Percentiles rank a stretch among this genome's conserved stretches.
Evolutionary conservation across 2,329 filamentous ascomycete species (phyloP).

Genomic region (Botryosphaeria agaves): DNA sequence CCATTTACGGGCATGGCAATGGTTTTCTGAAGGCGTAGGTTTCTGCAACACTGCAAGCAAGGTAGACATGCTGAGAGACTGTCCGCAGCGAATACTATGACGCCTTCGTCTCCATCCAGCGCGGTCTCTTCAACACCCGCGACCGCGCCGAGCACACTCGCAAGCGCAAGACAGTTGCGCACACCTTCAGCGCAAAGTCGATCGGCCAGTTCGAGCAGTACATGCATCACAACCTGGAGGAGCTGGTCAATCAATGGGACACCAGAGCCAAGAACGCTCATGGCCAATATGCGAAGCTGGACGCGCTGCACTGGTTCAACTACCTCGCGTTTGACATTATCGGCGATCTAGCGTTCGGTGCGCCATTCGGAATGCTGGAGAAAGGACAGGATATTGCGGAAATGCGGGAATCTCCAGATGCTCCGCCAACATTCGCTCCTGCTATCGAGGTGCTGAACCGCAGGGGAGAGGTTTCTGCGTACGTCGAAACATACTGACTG

Average conservation of each 20-base stretch:
- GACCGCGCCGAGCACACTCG: constrained; percentile 67
- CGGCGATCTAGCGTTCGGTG: constrained; percentile 51
- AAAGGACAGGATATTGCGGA: constrained; percentile 63
- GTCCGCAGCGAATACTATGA: constrained; percentile 63
- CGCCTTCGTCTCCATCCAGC: constrained; percentile 72
- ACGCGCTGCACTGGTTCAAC: constrained; percentile 70
- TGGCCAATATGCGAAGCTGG: constrained; percentile 43
- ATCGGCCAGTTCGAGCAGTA: constrained; percentile 78
- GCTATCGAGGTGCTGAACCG: constrained; percentile 83
- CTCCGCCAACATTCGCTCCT: constrained; percentile 48
- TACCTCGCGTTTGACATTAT: constrained; percentile 44
- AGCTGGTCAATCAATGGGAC: constrained; percentile 60
- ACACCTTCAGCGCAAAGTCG: constrained; percentile 72
- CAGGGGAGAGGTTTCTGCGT: constrained; percentile 66
- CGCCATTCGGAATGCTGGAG: constrained; percentile 68
- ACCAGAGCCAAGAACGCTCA: constrained; percentile 35
- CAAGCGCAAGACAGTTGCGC: constrained; percentile 76
- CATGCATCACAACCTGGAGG: constrained; percentile 61
- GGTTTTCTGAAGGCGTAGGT: constrained; percentile 29
- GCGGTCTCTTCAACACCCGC: constrained; percentile 80
- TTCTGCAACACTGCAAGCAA: constrained; percentile 1
- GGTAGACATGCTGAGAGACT: not conserved
- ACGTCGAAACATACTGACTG: too few relatives aligned
- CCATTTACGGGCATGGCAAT: constrained; percentile 51
- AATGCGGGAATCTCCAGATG: constrained; percentile 43